phyloP scores from a whole-genome alignment of 2,329 filamentous ascomycete species.

The Nemania sp. region DNA sequence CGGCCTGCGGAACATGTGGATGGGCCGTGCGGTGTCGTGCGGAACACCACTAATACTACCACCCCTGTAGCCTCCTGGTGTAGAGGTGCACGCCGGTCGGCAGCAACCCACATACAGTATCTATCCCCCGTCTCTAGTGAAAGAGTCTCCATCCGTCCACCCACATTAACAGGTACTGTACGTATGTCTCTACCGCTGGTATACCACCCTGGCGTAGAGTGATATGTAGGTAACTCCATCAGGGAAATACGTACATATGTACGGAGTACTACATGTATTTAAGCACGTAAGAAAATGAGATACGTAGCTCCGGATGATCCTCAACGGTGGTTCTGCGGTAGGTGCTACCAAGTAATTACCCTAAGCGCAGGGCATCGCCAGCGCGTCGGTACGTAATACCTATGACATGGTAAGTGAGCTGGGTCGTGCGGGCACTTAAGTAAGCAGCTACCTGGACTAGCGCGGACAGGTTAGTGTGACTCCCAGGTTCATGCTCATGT shows the following conservation, averaged over 20 bases:
- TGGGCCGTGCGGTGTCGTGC: constrained; percentile 27
- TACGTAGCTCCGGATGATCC: too few relatives aligned
- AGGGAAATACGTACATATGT: not conserved
- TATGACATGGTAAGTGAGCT: too few relatives aligned
- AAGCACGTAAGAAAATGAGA: too few relatives aligned
- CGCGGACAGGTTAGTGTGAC: too few relatives aligned
- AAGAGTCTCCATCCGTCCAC: constrained; percentile 11
- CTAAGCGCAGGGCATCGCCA: too few relatives aligned
- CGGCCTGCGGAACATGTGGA: constrained; percentile 25
- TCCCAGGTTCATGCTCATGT: constrained; percentile 22
- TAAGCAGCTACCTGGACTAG: constrained; percentile 7
- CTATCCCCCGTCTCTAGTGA: constrained; percentile 5
- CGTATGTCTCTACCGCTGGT: too few relatives aligned
- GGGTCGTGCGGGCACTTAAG: too few relatives aligned
- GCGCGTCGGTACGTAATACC: too few relatives aligned
- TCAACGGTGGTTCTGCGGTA: too few relatives aligned
- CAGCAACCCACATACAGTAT: constrained; percentile 10
- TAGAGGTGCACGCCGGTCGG: not conserved
- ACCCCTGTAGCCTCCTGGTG: constrained; percentile 1
- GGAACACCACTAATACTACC: constrained; percentile 21
- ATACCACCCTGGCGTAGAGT: not conserved
- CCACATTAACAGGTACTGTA: constrained; percentile 1
- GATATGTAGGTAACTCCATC: not conserved
- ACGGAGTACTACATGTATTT: too few relatives aligned
- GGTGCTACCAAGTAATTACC: too few relatives aligned